A percentile compares a stretch with the other conserved stretches of the same genome.
Conservation (phyloP, 352 stramenopile genomes). For the Globisporangium yorkense region DNA sequence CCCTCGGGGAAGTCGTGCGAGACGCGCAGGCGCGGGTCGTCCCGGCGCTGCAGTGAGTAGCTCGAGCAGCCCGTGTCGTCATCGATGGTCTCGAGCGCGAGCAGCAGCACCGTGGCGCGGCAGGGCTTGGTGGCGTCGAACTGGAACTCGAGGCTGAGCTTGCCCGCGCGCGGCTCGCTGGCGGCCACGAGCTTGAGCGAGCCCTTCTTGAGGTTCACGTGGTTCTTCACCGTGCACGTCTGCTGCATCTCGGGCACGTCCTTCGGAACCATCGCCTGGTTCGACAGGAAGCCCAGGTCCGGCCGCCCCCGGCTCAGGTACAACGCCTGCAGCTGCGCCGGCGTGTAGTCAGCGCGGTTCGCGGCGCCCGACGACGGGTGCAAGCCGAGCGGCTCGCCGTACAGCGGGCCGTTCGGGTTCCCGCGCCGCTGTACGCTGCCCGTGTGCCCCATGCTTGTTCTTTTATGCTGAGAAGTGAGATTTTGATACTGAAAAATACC, state of each 20-base stretch:
- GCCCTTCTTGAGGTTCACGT: conserved; percentile 82
- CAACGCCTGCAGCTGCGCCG: conserved; percentile 75
- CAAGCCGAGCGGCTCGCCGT: conserved; percentile 52
- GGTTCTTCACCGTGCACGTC: conserved; percentile 76
- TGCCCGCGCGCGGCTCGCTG: conserved; percentile 16
- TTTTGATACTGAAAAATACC: background rate
- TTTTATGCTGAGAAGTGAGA: background rate
- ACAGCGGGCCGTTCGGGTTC: conserved; percentile 33
- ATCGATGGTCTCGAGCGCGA: conserved; percentile 64
- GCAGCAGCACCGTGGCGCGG: conserved; percentile 53
- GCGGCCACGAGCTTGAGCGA: conserved; percentile 49
- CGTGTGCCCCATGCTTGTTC: conserved; percentile 53
- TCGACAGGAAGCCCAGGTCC: conserved; percentile 84
- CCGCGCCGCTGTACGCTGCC: conserved; percentile 51
- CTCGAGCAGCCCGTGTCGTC: conserved; percentile 54
- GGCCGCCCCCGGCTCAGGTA: conserved; percentile 72
- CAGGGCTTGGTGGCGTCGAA: conserved; percentile 79
- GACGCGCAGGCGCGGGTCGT: conserved; percentile 26
- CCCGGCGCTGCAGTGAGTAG: conserved; percentile 42
- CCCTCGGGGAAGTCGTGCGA: conserved; percentile 39
- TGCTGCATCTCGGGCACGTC: conserved; percentile 80
- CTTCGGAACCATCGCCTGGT: conserved; percentile 39
- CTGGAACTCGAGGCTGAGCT: conserved; percentile 53
- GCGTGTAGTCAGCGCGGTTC: conserved; percentile 58
- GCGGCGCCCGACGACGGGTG: conserved; percentile 17